phyloP scores from a whole-genome alignment of 148 eudicot species.

The Camellia lanceoleosa region DNA sequence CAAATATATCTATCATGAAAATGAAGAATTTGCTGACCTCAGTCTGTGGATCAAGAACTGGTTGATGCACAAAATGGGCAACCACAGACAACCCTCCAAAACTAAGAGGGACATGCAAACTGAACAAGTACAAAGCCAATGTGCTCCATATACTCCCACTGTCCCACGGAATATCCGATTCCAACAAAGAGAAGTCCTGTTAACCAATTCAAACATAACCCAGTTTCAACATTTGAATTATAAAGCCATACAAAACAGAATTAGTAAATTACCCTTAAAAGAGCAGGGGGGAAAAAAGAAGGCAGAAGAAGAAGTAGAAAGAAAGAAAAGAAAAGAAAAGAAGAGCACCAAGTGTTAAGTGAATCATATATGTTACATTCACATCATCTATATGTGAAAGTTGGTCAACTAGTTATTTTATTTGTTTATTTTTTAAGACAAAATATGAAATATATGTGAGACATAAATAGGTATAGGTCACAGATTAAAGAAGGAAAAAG shows the following conservation, averaged over 20 bases:
- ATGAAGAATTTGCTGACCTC: conserved; percentile 35
- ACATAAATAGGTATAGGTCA: background rate
- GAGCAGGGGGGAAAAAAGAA: too few relatives aligned
- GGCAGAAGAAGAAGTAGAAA: background rate
- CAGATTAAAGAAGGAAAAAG: background rate
- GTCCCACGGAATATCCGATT: conserved; percentile 60
- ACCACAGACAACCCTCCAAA: conserved; percentile 75
- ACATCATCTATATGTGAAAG: background rate
- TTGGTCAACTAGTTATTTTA: background rate
- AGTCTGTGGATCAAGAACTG: conserved; percentile 50
- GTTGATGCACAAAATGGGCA: conserved; percentile 54
- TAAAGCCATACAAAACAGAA: background rate
- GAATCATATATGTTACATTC: background rate
- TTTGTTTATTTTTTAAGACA: too few relatives aligned
- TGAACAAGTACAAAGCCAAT: conserved; percentile 69
- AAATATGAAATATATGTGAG: background rate
- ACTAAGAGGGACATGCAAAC: conserved; percentile 83
- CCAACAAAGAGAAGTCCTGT: conserved; percentile 62
- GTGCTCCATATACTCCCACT: conserved; percentile 64
- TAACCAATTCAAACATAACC: background rate
- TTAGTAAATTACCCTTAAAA: background rate
- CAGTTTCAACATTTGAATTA: conserved; percentile 1
- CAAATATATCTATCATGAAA: background rate
- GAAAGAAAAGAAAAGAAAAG: background rate
- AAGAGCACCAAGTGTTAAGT: background rate